Conservation (phyloP, 345 rosid genomes). For the Camelina hispida region DNA sequence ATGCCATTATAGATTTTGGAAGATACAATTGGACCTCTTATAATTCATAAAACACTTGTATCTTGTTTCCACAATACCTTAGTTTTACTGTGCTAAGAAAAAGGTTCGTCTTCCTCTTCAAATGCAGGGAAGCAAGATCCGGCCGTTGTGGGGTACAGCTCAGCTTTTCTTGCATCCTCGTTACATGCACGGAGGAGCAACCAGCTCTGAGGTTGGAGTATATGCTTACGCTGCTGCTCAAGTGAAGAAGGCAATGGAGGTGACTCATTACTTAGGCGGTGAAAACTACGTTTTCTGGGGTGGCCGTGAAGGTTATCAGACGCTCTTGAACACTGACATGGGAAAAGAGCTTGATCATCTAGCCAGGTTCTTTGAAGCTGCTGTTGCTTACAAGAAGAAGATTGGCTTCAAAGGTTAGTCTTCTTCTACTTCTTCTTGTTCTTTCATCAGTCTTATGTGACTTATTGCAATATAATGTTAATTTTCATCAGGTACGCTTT, state of each 20-base stretch:
- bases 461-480: neutral
- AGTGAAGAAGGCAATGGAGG: constrained; percentile 98
- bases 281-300: constrained; percentile 99
- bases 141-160: constrained; percentile 95
- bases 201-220: constrained; percentile 86
- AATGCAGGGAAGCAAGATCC: constrained; percentile 74
- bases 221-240: constrained; percentile 98
- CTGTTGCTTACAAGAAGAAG: constrained; percentile 92
- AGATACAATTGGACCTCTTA: neutral
- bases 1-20: neutral
- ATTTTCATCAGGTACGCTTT: constrained; percentile 65
- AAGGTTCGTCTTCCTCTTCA: neutral
- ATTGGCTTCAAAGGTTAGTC: constrained; percentile 86
- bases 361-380: constrained; percentile 84
- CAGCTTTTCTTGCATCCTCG: constrained; percentile 95
- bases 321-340: constrained; percentile 95
- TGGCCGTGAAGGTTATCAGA: constrained; percentile 98
- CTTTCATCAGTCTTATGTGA: constrained; percentile 1
- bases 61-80: neutral
- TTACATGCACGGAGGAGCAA: constrained; percentile 98
- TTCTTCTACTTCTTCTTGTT: constrained; percentile 15
- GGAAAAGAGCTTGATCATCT: constrained; percentile 90
- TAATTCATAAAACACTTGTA: neutral
- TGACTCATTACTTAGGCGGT: constrained; percentile 94
- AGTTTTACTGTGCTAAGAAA: constrained; percentile 27